Base-by-base conservation (phyloP, 2,329 filamentous ascomycete genomes). In the Aspergillus caelatus region DNA sequence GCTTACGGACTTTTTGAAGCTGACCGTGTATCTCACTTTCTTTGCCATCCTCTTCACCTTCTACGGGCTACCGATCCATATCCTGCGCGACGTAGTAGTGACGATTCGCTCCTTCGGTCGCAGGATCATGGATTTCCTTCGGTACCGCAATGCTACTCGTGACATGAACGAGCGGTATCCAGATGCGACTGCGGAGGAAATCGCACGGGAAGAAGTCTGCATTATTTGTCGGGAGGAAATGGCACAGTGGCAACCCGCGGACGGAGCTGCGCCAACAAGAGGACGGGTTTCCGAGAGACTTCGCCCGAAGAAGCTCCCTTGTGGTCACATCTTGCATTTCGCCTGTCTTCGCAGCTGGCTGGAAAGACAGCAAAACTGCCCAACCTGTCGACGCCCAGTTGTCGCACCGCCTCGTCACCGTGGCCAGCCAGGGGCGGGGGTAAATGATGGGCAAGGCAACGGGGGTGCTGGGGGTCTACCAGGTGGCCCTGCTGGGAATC, bases 161-260 rank as follows among this genome's bases (percentile, higher is more conserved):
- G 93, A 98, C 75, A 98, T 99, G 93, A 95, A 96, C 74, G 87
- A 88, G 64, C 83, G 88, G 71, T 98, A 97, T 75, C 91, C 92
- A 5, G 95, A 99, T 75, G 95, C 95, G 1, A 97, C 92, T 1
- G 85, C 87, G 2, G 92, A 96, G 68, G 94, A 99, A 68, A 87
- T 99, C 28, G 83, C 84, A 32, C 86, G 91, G 56, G 94, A 97
- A 75, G 93, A 96, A 72, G 96, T 95, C 3, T 99, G 95, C 78
- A 99, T 99, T 70, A 97, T 99, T 61, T 99, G 95, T 78, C 89
- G 95, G 65, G 95, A 99, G 76, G 92, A 96, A 68, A 99, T 99
- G 95, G 87, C 88, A 39, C 88, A 90, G 1, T 97, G 93, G 91
- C 83, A 84, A 60, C 81, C 83, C 45, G 77, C 75, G 45, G 77